Conservation (phyloP, 345 rosid genomes). For the Reutealis trisperma region DNA sequence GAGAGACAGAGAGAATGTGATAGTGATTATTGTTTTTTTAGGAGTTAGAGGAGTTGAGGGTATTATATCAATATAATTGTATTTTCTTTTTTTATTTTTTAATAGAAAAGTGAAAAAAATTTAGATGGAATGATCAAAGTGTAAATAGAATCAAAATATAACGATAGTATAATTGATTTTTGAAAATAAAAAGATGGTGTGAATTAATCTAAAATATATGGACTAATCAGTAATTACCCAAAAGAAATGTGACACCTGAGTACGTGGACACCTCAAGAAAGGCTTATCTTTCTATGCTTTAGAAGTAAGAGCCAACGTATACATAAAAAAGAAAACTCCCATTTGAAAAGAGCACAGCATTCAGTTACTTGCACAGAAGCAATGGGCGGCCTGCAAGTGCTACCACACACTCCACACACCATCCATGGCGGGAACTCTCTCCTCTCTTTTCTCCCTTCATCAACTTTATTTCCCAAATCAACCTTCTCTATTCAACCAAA, state of each 20-base stretch:
- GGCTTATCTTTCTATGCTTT: conserved; percentile 16
- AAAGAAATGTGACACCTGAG: neutral
- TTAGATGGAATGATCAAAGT: too few species aligned
- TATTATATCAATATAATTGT: too few species aligned
- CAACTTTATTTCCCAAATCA: conserved; percentile 27
- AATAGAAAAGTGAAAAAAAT: too few species aligned
- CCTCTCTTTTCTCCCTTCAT: conserved; percentile 28
- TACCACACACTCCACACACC: conserved; percentile 28
- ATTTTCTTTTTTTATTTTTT: too few species aligned
- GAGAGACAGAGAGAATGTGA: too few species aligned
- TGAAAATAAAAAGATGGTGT: too few species aligned
- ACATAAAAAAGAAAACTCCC: neutral
- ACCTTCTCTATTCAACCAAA: conserved; percentile 13
- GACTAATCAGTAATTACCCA: too few species aligned
- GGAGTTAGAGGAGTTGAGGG: too few species aligned
- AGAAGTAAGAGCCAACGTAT: conserved; percentile 1
- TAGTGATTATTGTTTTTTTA: too few species aligned
- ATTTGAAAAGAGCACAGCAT: neutral
- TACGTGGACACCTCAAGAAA: conserved; percentile 13
- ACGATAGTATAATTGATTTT: too few species aligned
- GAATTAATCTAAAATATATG: too few species aligned
- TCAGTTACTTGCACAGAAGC: neutral
- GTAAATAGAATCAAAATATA: too few species aligned
- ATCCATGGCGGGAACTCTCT: conserved; percentile 41
- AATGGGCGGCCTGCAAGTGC: conserved; percentile 50